Conservation (phyloP, 2,329 filamentous ascomycete genomes). For the Exserohilum rostratum region DNA sequence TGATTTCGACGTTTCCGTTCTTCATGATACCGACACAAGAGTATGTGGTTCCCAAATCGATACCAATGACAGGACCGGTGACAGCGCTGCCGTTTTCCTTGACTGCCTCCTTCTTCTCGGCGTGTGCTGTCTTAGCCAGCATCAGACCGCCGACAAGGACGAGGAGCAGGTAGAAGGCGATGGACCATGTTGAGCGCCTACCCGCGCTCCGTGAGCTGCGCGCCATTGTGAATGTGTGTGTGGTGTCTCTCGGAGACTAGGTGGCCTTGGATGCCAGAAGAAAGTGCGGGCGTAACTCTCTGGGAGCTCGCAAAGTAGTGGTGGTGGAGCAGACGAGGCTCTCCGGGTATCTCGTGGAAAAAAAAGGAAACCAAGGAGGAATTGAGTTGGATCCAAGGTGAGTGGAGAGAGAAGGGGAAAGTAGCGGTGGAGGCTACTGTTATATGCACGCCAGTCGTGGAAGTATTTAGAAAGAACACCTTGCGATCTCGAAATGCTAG, state of each 20-base stretch:
- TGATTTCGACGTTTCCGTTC: slow-evolving; percentile 52
- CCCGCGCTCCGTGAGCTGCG: slow-evolving; percentile 67
- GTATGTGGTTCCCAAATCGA: slow-evolving; percentile 94
- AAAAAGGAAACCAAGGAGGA: slow-evolving; percentile 27
- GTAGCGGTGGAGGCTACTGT: slow-evolving; percentile 31
- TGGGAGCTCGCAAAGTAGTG: slow-evolving; percentile 31
- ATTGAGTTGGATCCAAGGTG: slow-evolving; percentile 24
- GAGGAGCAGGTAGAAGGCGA: slow-evolving; percentile 89
- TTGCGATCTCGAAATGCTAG: slow-evolving; percentile 33
- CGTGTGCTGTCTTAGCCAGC: slow-evolving; percentile 77
- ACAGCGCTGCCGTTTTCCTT: slow-evolving; percentile 65
- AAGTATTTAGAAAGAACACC: slow-evolving; percentile 41
- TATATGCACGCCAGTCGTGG: slow-evolving; percentile 36
- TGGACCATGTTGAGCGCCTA: slow-evolving; percentile 82
- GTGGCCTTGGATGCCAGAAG: slow-evolving; percentile 26
- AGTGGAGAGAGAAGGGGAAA: slow-evolving; percentile 26
- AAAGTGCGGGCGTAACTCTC: slow-evolving; percentile 30
- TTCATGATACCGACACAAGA: slow-evolving; percentile 81
- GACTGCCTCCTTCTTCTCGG: slow-evolving; percentile 69
- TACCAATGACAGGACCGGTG: slow-evolving; percentile 66
- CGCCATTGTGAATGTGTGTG: slow-evolving; percentile 57
- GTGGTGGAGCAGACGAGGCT: slow-evolving; percentile 28
- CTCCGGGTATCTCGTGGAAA: slow-evolving; percentile 38
- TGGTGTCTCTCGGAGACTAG: slow-evolving; percentile 17
- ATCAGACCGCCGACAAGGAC: slow-evolving; percentile 85